Conservation (phyloP, 2,329 filamentous ascomycete species). For the Cercospora sp. region DNA sequence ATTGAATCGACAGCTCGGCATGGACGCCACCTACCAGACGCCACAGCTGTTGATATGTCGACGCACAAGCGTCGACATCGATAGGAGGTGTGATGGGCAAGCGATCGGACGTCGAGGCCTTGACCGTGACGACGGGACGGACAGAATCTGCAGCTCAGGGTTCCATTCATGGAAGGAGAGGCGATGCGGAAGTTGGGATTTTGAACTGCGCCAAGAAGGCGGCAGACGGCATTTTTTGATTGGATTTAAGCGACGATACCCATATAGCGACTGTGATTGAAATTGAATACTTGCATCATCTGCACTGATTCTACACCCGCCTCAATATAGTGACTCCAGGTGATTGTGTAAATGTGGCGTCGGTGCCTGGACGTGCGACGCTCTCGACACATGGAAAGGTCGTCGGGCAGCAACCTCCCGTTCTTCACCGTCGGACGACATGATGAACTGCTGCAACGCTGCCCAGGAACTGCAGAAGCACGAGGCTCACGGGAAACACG, state of each 20-base stretch:
- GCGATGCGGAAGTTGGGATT: not conserved
- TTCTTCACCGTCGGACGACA: constrained; percentile 20
- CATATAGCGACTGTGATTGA: constrained; percentile 15
- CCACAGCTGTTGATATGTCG: not conserved
- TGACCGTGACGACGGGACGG: not conserved
- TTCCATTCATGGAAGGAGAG: not conserved
- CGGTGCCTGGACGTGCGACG: not conserved
- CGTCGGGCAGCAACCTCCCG: not conserved
- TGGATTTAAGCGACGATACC: constrained; percentile 15
- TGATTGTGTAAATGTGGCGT: not conserved
- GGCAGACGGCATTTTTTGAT: constrained; percentile 8
- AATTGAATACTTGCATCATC: not conserved
- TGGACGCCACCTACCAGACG: not conserved
- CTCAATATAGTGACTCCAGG: not conserved
- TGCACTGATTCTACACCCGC: not conserved
- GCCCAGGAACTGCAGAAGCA: constrained; percentile 25
- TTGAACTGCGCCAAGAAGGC: constrained; percentile 5
- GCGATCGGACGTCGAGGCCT: not conserved
- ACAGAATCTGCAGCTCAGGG: not conserved
- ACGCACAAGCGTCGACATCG: not conserved
- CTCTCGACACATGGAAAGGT: not conserved
- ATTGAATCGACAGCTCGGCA: not conserved
- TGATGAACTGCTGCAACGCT: constrained; percentile 26
- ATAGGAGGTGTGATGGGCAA: not conserved
- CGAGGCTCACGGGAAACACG: constrained; percentile 14